Base-by-base conservation (phyloP, 2,329 filamentous ascomycete species). In the Aspergillus proliferans region DNA sequence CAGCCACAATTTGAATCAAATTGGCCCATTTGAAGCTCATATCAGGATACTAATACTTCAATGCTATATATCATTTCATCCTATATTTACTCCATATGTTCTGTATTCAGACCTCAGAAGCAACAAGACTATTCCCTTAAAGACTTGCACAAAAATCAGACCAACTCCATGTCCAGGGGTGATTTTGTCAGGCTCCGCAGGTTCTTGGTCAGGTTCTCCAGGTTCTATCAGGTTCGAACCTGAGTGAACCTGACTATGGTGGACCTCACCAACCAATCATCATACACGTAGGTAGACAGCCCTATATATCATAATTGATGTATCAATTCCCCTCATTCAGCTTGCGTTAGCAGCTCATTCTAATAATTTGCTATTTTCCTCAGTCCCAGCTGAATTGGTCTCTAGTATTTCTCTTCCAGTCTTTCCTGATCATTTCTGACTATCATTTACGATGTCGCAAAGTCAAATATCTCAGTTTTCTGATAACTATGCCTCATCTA, bases 381-480 rank as follows among this genome's bases (percentile, higher is more conserved):
- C 28, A 33, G 28, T 33, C 28, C 28, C 28, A 33, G 28, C 28
- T 33, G 28, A 33, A 33, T 33, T 33, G 28, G 28, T 33, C 28
- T 22, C 40, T 42, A 22, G 40, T 42, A 42, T 19, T 19, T 42
- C 40, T 42, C 40, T 42, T 42, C 40, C 22, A 19, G 10, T 14
- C 19, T 19, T 22, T 42, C 40, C 40, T 22, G 10, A 19, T 42
- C 22, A 21, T 22, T 22, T 42, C 18, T 42, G 18, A 42, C 22
- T 14, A 19, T 42, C 40, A 42, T 19, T 42, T 42, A 42, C 7
- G 22, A 42, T 47, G 49, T 51, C 49, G 50, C 60, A 43, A 50
- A 56, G 43, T 56, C 53, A 39, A 54, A 47, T 19, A 36, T 51
- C 49, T 40, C 28, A 51, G 42, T 51, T 51, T 26, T 51, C 49